Evolutionary conservation across 345 rosid genomes (phyloP), one percentile per base, ranked within the genome.

Genomic region (Firmiana major): DNA sequence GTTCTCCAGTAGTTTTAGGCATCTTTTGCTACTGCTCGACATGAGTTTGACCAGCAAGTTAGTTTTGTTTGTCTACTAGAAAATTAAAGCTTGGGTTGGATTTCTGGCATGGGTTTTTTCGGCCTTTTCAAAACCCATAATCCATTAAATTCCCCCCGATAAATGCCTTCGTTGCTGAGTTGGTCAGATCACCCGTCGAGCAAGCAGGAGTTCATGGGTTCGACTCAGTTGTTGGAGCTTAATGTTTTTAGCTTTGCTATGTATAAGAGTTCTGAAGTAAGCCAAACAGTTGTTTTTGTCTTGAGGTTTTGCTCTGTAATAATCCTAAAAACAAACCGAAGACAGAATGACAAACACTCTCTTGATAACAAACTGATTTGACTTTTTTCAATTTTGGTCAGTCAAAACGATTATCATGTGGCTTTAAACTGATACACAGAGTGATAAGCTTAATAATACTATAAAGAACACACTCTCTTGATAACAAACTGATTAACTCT

Each of bases 181-280:
- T 89, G 97, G 94, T 94, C 92, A 92, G 94, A 89, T 93, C 94
- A 88, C 92, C 92, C 87, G 94, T 88, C 91, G 90, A 89, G 92
- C 90, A 92, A 91, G 94, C 90, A 90, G 93, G 92, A 94, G 94
- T 94, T 91, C 96, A 90, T 92, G 97, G 91, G 97, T 93, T 96
- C 93, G 26, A 93, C 91, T 93, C 90, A 89, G 7, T 6, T 40
- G 6, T 40, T 6, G 42, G 40, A 38, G 40, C 40, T 38, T 38
- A 38, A 4, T 38, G 5, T 38, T 38, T 38, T 38, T 38, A 38
- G 40, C 40, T 38, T 38, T 38, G 40, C 40, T 31, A 31, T 31
- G 34, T 31, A 3, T 31, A 31, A 31, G 34, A 31, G 34, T 31
- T 31, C 34, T 5, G 4, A 36, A 5, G 40, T 36, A 36, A 36